A percentile compares a stretch with the other conserved stretches of the same genome.
Evolutionary conservation across 257 asterid species (phyloP).

Genomic region (Jasminum sambac): DNA sequence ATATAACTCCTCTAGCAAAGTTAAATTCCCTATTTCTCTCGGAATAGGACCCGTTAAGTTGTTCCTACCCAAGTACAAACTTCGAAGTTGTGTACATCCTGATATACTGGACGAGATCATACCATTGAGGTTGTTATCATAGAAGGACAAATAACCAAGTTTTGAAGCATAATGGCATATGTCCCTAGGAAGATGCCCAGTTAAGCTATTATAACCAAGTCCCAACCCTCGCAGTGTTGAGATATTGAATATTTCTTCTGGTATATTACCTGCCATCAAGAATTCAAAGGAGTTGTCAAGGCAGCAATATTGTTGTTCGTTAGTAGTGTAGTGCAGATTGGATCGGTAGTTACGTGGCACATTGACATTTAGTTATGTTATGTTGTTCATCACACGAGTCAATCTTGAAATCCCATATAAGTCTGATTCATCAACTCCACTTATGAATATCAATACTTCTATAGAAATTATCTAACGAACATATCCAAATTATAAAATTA

Average conservation of each 20-base stretch:
- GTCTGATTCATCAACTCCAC: too few relatives aligned
- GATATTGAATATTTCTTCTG: background rate
- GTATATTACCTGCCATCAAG: conserved; percentile 9
- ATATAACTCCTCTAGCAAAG: background rate
- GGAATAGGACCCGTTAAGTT: conserved; percentile 25
- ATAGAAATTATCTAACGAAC: too few relatives aligned
- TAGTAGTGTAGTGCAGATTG: too few relatives aligned
- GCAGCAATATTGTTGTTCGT: too few relatives aligned
- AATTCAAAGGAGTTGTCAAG: too few relatives aligned
- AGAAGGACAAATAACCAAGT: background rate
- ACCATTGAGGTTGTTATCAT: background rate
- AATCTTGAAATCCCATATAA: too few relatives aligned
- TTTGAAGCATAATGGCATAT: conserved; percentile 8
- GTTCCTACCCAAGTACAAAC: background rate
- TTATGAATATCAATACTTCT: too few relatives aligned
- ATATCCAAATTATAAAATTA: too few relatives aligned
- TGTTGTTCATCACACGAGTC: too few relatives aligned
- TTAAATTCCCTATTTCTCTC: conserved; percentile 2
- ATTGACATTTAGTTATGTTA: too few relatives aligned
- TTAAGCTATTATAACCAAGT: background rate
- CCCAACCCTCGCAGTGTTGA: background rate
- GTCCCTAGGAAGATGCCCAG: conserved; percentile 11
- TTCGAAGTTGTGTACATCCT: conserved; percentile 12
- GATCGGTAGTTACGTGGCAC: too few relatives aligned
- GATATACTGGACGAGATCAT: conserved; percentile 11